Base-by-base conservation (phyloP, 352 stramenopile species). In the Thraustochytrium striatum region DNA sequence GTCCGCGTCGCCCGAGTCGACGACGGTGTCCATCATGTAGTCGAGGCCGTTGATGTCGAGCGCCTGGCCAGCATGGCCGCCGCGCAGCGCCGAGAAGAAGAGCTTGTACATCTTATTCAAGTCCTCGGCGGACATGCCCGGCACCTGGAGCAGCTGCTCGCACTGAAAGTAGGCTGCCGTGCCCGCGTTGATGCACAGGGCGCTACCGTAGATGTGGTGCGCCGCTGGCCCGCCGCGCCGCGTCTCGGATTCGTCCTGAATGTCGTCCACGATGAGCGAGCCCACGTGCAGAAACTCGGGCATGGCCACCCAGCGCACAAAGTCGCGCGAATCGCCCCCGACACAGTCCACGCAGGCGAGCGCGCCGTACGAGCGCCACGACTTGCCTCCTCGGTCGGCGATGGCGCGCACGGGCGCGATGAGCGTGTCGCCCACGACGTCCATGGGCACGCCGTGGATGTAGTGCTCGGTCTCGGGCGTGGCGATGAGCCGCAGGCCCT, bases 241-340 rank as follows among this genome's bases (percentile, higher is more conserved):
- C 7, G 50, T 28, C 21, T 69, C 11, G 35, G 72, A 82, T 21
- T 81, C 35, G 52, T 83, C 79, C 52, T 83, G 72, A 38, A 83
- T 79, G 44, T 83, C 79, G 38, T 83, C 79, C 1, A 83, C 68
- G 61, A 83, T 83, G 41, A 83, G 75, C 19, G 79, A 83, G 16
- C 79, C 79, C 16, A 83, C 79, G 28, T 83, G 79, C 53, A 83
- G 57, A 11, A 83, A 83, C 72, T 83, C 79, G 38, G 79, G 79
- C 79, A 83, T 83, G 44, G 79, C 70, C 28, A 83, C 43, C 79
- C 79, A 83, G 39, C 80, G 30, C 1, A 78, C 72, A 47, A 82
- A 83, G 9, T 83, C 44, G 72, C 79, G 79, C 30, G 72, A 82
- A 36, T 83, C 79, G 62, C 79, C 79, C n/a, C 79, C 79, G 13